Base-by-base conservation (phyloP, 169 alveolate genomes). In the Eimeria brunetti region DNA sequence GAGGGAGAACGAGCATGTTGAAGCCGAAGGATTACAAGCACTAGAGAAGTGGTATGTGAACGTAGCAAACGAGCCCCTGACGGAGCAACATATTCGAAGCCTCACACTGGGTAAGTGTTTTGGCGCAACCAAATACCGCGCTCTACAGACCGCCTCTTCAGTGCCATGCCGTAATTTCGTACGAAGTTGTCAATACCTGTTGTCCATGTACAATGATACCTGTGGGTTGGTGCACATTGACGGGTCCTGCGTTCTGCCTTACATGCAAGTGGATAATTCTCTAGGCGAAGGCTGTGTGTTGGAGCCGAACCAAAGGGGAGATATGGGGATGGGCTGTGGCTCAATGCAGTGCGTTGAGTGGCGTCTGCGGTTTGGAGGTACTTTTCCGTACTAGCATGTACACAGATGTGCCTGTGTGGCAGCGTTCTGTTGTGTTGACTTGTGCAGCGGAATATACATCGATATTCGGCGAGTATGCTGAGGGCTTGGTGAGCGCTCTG, bases 391-490 rank as follows among this genome's bases (percentile, higher is more conserved):
- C 53, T 36, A 73, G 33, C 41, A 36, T 14, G 33, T 16, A 14
- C 56, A 38, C 41, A 33, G 33, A 69, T 22, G 49, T 14, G 56
- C 46, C 46, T 6, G 56, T 73, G 53, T 20, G 51, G 51, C 56
- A 16, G 51, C n/a, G 80, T 24, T 53, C 1, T 38, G 30, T 38
- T 18, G 51, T 83, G 90, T 36, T 62, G 83, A 8, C 8, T 36
- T 86, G 64, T 44, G 92, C 92, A 86, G 92, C 64, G 92, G 92
- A 86, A 41, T 86, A 86, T 49, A 83, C 83, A 30, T 49, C 92
- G 60, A 81, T 27, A 9, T 86, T 86, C 62, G 80, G 92, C 38
- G 64, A 86, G 20, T 86, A 86, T 62, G 92, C 92, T 5, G 92
- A 86, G 67, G 27, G 67, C 36, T 81, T 86, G 41, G 92, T 86